These are phyloP conservation scores for Metarhizium rileyi DNA, from an alignment of 2,329 filamentous ascomycete genomes.

Conservation along the genomic window DNA sequence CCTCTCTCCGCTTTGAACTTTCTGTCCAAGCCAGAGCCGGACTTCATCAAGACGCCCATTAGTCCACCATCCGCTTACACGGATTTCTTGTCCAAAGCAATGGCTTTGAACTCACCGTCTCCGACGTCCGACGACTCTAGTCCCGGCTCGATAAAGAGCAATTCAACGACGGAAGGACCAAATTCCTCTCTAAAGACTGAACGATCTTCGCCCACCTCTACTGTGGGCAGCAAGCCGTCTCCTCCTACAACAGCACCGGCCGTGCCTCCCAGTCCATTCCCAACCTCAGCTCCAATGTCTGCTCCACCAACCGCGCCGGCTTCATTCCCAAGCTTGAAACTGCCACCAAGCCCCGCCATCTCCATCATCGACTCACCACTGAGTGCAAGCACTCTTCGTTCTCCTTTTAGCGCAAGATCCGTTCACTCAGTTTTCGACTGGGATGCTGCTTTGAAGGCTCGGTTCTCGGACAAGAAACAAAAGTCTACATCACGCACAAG, in stretches of 20 bases:
- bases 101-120: slow-evolving; percentile 65
- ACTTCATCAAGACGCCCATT: slow-evolving; percentile 77
- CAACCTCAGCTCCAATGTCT: slow-evolving; percentile 44
- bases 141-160: slow-evolving; percentile 41
- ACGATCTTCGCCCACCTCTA: slow-evolving; percentile 33
- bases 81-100: slow-evolving; percentile 74
- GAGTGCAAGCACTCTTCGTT: slow-evolving; percentile 50
- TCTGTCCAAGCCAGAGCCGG: slow-evolving; percentile 30
- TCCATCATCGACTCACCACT: slow-evolving; percentile 60
- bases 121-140: slow-evolving; percentile 39
- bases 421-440: slow-evolving; percentile 68
- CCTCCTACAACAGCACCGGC: slow-evolving; percentile 27
- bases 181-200: slow-evolving; percentile 50
- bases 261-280: slow-evolving; percentile 40
- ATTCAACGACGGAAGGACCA: slow-evolving; percentile 45
- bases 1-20: slow-evolving; percentile 46
- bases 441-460: slow-evolving; percentile 60
- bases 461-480: slow-evolving; percentile 51
- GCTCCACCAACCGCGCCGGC: slow-evolving; percentile 51
- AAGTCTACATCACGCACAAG: slow-evolving; percentile 51
- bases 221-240: slow-evolving; percentile 21
- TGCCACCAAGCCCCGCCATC: slow-evolving; percentile 65
- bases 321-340: slow-evolving; percentile 58
- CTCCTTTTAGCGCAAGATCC: slow-evolving; percentile 63
- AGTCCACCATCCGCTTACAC: slow-evolving; percentile 84